Evolutionary conservation across 768 basidiomycete genomes (phyloP), one percentile per base, ranked within the genome.

Genomic region (Trametes gibbosa): DNA sequence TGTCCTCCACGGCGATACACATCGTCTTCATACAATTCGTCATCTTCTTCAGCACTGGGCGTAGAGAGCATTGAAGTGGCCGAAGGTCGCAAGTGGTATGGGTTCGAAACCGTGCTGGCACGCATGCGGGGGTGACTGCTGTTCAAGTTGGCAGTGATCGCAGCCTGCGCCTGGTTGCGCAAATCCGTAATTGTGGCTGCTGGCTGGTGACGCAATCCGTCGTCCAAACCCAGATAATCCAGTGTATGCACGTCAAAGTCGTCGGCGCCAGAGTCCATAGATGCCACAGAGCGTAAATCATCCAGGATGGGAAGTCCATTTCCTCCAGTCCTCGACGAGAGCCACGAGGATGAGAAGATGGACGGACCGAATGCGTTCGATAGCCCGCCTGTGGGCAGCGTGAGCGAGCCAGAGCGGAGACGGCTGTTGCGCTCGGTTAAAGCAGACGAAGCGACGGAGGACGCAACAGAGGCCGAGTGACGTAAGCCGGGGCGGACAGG

Each of bases 201-300:
- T 2, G 87, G 87, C n/a, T 89, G 84, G 50, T 83, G 84, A 52
- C 87, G 82, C 64, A 82, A 78, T 56, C 79, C 75, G 63, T 93
- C 95, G 66, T 95, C 96, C 66, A 98, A 80, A 43, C 96, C 96
- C 50, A 98, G 89, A 73, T 98, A 98, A 73, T 97, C 95, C 61
- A 98, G 83, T 25, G 96, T 98, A 69, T 94, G 92, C 45, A 95
- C 90, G 66, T 94, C 90, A 71, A 92, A 91, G 50, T 93, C 89
- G 53, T 97, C 95, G 23, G 83, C 79, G n/a, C 79, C 83, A 19
- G 88, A 88, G 70, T 92, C 90, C 62, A 84, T 84, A 43, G 90
- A 92, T 27, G 84, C 83, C 45, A 88, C 86, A 46, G 90, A 90
- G 63, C 89, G 88, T 66, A 91, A 73, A 72, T 94, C 92, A 58